phyloP scores from a whole-genome alignment of 148 eudicot species.

The Bassia scoparia region DNA sequence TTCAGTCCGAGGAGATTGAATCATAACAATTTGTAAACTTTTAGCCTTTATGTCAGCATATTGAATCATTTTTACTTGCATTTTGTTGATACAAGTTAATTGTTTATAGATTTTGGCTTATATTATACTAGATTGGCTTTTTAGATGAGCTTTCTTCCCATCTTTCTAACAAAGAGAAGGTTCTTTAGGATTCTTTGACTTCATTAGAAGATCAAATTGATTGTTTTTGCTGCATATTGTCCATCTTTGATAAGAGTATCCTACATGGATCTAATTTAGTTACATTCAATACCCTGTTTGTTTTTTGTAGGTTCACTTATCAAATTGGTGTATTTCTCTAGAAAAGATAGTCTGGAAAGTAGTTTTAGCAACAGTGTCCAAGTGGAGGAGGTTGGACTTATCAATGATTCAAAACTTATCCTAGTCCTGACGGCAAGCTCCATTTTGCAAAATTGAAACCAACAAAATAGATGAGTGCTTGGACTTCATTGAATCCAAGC shows the following conservation, averaged over 20 bases:
- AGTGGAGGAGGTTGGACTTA: conserved; percentile 35
- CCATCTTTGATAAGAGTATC: not conserved
- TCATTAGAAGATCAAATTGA: not conserved
- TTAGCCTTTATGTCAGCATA: not conserved
- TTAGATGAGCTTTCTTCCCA: not conserved
- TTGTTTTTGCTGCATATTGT: not conserved
- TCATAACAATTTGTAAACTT: not conserved
- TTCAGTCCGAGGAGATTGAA: no score
- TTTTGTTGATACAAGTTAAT: conserved; percentile 7
- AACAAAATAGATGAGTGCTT: conserved; percentile 74
- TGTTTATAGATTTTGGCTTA: not conserved
- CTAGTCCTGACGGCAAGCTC: conserved; percentile 58
- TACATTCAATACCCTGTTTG: conserved; percentile 1
- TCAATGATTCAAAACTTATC: conserved; percentile 30
- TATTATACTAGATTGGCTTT: not conserved
- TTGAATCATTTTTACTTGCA: not conserved
- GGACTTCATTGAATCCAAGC: conserved; percentile 66
- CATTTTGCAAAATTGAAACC: conserved; percentile 82
- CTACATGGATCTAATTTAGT: not conserved
- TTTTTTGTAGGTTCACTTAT: conserved; percentile 65
- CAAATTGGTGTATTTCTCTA: conserved; percentile 77
- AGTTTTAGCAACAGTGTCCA: conserved; percentile 29
- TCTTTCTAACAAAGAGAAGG: not conserved
- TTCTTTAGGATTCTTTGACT: not conserved
- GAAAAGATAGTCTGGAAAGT: conserved; percentile 31